Base-by-base conservation (phyloP, 805 yeast genomes). In the Kodamaea sagamina region DNA sequence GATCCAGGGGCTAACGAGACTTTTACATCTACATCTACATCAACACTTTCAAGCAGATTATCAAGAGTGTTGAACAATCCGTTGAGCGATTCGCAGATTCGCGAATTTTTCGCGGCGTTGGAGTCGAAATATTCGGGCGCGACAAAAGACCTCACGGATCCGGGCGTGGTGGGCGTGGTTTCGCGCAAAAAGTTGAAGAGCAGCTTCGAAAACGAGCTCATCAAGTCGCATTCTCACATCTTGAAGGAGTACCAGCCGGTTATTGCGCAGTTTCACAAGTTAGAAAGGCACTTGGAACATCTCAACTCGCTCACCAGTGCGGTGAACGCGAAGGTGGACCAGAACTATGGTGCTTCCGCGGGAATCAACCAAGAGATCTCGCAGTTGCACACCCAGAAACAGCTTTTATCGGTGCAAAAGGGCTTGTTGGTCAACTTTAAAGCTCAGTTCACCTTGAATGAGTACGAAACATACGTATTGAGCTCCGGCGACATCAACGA, bases 401-500 rank as follows among this genome's bases (percentile, higher is more conserved):
- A 58, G 13, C 36, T 62, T n/a, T 42, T 75, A 21, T 56, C 13
- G 56, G 49, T 83, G 38, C 79, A 83, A 52, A 81, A 77, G 54
- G 60, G 69, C 27, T 54, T 86, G 1, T 60, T 86, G 31, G 52
- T 62, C 0, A 71, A 74, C 21, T 78, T 85, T 51, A 79, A 81
- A 48, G 70, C 74, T 3, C 77, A 77, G 44, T 88, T 86, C 56
- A 78, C 90, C 0, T 61, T 92, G 34, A 76, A 75, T 34, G 90
- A 83, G 47, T 77, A 79, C 44, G 97, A 92, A 51, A 82, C 80
- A 35, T 84, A 78, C 52, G 62, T 76, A 5, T 65, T 90, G 29
- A 57, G 61, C 16, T 71, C 73, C 22, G 72, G 70, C 11, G 77
- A 68, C 9, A 67, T 76, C 22, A 67, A 68, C 48, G 67, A 71